Evolutionary conservation across 306 rosid genomes (phyloP).

Genomic region (Notholithocarpus densiflorus): DNA sequence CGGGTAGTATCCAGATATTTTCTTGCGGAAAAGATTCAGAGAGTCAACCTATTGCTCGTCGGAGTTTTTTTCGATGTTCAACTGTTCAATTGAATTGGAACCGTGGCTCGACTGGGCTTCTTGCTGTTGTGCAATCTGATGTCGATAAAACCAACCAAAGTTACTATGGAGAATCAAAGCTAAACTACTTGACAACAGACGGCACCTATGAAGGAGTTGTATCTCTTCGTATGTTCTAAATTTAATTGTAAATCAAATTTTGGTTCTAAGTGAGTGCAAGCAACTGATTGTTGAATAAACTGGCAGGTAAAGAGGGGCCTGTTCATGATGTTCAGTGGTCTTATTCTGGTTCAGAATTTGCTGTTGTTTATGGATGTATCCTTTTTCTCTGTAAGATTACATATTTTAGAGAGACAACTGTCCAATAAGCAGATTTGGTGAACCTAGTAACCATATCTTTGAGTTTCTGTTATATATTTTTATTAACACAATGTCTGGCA

Average conservation of each 20-base stretch:
- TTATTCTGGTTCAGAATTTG: slow-evolving; percentile 71
- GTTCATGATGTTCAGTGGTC: slow-evolving; percentile 98
- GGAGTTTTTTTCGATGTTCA: slow-evolving; percentile 87
- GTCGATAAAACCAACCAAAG: slow-evolving; percentile 97
- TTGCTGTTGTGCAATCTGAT: slow-evolving; percentile 82
- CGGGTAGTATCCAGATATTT: slow-evolving; percentile 87
- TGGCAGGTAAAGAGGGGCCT: slow-evolving; percentile 97
- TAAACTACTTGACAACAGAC: slow-evolving; percentile 83
- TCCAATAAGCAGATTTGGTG: not conserved
- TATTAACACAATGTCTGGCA: not conserved
- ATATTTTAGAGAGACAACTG: not conserved
- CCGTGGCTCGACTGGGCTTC: slow-evolving; percentile 78
- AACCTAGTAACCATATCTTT: too few relatives aligned
- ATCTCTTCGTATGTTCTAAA: slow-evolving; percentile 73
- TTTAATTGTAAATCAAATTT: not conserved
- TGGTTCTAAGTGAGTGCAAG: not conserved
- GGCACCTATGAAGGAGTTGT: slow-evolving; percentile 84
- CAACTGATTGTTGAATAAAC: slow-evolving; percentile 18
- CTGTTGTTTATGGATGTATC: slow-evolving; percentile 98
- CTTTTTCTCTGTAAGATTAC: slow-evolving; percentile 33
- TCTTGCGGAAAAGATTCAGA: slow-evolving; percentile 55
- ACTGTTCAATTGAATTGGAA: slow-evolving; percentile 85
- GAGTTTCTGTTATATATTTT: not conserved
- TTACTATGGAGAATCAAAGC: slow-evolving; percentile 91
- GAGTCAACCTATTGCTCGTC: slow-evolving; percentile 65